Base-by-base conservation (phyloP, 441 rosid species). In the Flueggea neowawraea region DNA sequence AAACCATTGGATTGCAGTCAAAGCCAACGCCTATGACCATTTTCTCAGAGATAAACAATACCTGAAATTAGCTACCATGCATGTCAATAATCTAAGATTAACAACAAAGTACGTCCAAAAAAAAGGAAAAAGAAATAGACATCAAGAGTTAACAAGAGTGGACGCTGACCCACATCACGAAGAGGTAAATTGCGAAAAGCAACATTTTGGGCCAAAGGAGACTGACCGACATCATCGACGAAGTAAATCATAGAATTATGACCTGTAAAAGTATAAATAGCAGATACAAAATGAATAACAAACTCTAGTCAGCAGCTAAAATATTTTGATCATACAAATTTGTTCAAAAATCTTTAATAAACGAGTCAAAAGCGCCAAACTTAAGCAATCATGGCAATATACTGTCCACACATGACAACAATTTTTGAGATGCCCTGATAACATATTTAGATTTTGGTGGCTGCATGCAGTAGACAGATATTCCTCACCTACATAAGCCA, bases 121-220 rank as follows among this genome's bases (percentile, higher is more conserved):
- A 10, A 47, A 10, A 10, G 12, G 66, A 60, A 55, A 78, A 58
- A 31, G 28, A 36, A 36, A 2, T 36, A 36, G 41, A 36, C 41
- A 36, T 36, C 41, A 36, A 36, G 41, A 36, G 33, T 66, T 65
- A 78, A 82, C 73, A 75, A 81, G 80, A 78, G 84, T 81, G 92
- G 87, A 91, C 75, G 97, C 97, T 84, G 92, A 95, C 99, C 99
- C 99, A 95, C 97, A 91, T 95, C 99, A 86, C 96, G 91, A 71
- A 95, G 99, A 69, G 99, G 99, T 90, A 95, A 84, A 87, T 91
- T 84, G 17, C 90, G 85, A 73, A 89, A 82, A 58, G 94, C 88
- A 56, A 95, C 89, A 67, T 78, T 95, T 66, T 95, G 99, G 51
- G 96, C 97, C 75, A 91, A 73, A 65, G 99, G 99, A 63, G 97